phyloP scores from a whole-genome alignment of 768 basidiomycete species.

The Amanita exitialis region DNA sequence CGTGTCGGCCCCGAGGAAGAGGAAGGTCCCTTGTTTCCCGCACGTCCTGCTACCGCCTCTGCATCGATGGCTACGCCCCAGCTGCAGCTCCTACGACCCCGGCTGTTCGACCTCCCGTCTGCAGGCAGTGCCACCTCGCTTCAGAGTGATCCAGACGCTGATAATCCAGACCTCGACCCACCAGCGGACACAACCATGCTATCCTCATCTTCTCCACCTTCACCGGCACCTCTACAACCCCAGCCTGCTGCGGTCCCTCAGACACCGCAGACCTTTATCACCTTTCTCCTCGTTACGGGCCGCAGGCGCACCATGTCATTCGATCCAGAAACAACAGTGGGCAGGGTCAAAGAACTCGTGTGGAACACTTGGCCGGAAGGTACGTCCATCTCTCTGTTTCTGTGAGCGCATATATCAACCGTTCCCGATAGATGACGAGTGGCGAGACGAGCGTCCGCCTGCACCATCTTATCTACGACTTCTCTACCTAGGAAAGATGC shows the following conservation, averaged over 20 bases:
- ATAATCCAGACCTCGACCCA: background rate
- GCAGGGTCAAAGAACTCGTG: conserved; percentile 72
- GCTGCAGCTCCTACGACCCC: background rate
- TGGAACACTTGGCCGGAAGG: conserved; percentile 80
- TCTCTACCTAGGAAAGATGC: conserved; percentile 66
- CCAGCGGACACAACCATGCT: background rate
- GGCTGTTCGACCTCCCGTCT: background rate
- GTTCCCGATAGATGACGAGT: conserved; percentile 33
- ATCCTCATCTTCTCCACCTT: background rate
- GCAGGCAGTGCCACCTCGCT: background rate
- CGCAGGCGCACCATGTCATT: conserved; percentile 61
- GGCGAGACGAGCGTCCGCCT: conserved; percentile 72
- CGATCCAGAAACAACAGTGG: conserved; percentile 64
- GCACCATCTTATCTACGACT: conserved; percentile 70
- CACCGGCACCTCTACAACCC: background rate
- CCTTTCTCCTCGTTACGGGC: conserved; percentile 67
- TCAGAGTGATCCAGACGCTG: background rate
- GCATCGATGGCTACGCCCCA: background rate
- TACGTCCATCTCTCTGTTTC: conserved; percentile 17
- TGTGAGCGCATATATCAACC: conserved; percentile 7
- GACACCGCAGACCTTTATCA: conserved; percentile 53
- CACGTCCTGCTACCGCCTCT: conserved; percentile 2
- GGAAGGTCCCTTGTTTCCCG: background rate
- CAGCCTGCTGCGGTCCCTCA: conserved; percentile 27
- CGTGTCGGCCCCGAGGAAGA: conserved; percentile 3